Base-by-base conservation (phyloP, 1,284 basidiomycete species). In the Hortiboletus rubellus region DNA sequence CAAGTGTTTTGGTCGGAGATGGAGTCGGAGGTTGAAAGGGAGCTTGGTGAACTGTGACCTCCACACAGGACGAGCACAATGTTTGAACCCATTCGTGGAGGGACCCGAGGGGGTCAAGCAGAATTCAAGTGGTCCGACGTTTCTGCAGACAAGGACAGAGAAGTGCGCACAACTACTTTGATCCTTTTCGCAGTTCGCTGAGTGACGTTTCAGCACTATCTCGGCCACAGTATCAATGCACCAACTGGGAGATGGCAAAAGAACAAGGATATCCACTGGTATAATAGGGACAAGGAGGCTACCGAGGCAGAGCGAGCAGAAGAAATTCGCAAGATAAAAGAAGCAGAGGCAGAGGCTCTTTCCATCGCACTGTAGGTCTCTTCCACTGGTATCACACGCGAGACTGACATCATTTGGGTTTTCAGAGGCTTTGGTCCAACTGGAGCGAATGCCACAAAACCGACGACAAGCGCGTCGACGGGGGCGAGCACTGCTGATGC, bases 211-310 rank as follows among this genome's bases (percentile, higher is more conserved):
- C 72, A 94, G 87, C 89, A 95, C 72, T 96, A 96, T 70, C 85
- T 96, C 2, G 94, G 94, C 6, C 90, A 94, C 67, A 93, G 92
- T 60, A 87, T 96, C 74, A 94, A 96, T 66, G 94, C 93, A 1
- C 94, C 94, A 0, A 92, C 91, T 3, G 94, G 94, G 5, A 80
- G 94, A 60, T 96, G 94, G 94, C 94, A 96, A 75, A 95, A 94
- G 76, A 92, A 93, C 77, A 94, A 95, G 71, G 94, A 96, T 66
- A 77, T 96, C 18, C 94, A 96, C 69, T 96, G 94, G 94, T 96
- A 96, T 70, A 83, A 77, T 60, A 85, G 94, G 37, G 91, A 94
- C 3, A 43, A 66, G 12, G 64, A 73, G 0, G 62, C 72, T 8
- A 63, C 63, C 0, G 82, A 84, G 27, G 72, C 68, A 11, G 84